Conservation (phyloP, 2,329 filamentous ascomycete species). For the Monilinia laxa region DNA sequence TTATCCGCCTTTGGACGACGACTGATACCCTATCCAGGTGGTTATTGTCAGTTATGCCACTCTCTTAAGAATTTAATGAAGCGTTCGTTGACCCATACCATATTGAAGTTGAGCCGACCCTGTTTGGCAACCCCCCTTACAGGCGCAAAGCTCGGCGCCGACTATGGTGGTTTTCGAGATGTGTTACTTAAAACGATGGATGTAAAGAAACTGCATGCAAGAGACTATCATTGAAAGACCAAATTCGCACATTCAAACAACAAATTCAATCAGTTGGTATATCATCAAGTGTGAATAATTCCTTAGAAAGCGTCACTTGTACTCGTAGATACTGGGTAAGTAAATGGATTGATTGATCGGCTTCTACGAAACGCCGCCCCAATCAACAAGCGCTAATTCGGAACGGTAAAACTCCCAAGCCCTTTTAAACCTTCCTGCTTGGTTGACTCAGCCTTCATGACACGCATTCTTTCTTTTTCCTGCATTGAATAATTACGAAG, state of each 20-base stretch:
- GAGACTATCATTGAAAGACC: constrained; percentile 10
- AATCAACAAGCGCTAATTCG: constrained; percentile 16
- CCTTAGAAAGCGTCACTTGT: constrained; percentile 20
- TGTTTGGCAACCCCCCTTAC: constrained; percentile 13
- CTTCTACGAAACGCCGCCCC: constrained; percentile 19
- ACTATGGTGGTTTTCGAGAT: background rate
- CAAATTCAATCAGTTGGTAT: background rate
- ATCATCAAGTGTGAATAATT: constrained; percentile 16
- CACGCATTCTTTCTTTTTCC: constrained; percentile 8
- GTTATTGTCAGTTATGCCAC: constrained; percentile 23
- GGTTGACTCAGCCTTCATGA: constrained; percentile 17
- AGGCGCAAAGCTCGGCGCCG: constrained; percentile 23
- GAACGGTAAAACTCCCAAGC: constrained; percentile 1
- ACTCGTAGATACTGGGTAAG: background rate
- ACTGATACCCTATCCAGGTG: constrained; percentile 39
- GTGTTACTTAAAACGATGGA: background rate
- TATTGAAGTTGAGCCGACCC: constrained; percentile 30
- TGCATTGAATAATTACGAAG: constrained; percentile 6
- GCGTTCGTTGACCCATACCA: constrained; percentile 32
- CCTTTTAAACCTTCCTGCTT: constrained; percentile 1
- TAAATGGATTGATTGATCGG: background rate
- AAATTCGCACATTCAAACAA: background rate
- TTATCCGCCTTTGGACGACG: constrained; percentile 41
- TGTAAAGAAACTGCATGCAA: constrained; percentile 9
- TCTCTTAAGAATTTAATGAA: background rate